Conservation (phyloP, 441 rosid species). For the Erodium texanum region DNA sequence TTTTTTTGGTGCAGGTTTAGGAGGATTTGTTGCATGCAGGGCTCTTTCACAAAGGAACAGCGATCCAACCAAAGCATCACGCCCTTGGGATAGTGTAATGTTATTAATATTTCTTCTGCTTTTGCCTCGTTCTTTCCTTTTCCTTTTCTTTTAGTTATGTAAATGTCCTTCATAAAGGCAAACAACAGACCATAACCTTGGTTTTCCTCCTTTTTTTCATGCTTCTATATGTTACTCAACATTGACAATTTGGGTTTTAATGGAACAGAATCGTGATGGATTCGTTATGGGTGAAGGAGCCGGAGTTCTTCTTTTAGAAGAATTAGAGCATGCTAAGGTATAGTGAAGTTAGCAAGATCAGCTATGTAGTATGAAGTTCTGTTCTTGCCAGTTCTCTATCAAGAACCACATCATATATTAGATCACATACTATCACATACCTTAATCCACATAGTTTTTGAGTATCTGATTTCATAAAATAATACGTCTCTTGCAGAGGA, state of each 20-base stretch:
- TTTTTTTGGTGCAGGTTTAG: conserved; percentile 51
- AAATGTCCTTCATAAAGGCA: neutral
- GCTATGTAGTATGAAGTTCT: neutral
- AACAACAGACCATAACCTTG: neutral
- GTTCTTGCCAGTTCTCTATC: neutral
- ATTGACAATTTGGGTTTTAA: neutral
- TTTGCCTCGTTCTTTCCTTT: neutral
- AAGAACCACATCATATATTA: neutral
- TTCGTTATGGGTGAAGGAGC: conserved; percentile 99
- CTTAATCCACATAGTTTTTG: neutral
- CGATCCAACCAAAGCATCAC: conserved; percentile 89
- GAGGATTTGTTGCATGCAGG: conserved; percentile 87
- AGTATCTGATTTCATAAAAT: neutral
- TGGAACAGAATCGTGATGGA: conserved; percentile 78
- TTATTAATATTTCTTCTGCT: conserved; percentile 9
- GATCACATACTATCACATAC: no score
- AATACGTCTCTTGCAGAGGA: conserved; percentile 41
- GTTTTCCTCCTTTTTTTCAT: neutral
- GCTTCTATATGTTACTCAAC: neutral
- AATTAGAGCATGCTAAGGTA: conserved; percentile 96
- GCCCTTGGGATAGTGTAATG: conserved; percentile 86
- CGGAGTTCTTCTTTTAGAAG: conserved; percentile 89
- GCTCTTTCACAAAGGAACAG: conserved; percentile 82
- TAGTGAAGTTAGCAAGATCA: neutral
- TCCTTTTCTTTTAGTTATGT: neutral